These are phyloP conservation scores for Penicillium sp. DNA, from an alignment of 2,329 filamentous ascomycete species.

Conservation along the genomic window DNA sequence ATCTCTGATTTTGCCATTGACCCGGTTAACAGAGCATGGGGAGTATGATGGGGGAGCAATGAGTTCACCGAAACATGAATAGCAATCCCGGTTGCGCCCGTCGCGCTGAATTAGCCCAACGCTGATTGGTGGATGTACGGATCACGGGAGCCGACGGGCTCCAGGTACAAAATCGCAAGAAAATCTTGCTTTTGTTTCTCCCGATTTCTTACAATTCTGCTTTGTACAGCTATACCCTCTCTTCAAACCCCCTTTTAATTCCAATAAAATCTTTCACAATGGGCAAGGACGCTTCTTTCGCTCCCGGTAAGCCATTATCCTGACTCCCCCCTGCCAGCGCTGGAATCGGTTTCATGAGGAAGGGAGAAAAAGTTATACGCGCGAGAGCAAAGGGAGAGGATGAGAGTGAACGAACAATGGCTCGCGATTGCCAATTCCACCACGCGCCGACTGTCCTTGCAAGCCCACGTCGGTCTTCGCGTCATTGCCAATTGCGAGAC, in stretches of 20 bases:
- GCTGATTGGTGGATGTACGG: conserved; percentile 34
- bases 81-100: conserved; percentile 36
- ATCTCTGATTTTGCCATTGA: background rate
- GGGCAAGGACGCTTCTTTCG: conserved; percentile 26
- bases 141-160: conserved; percentile 38
- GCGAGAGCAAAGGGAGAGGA: background rate
- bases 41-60: background rate
- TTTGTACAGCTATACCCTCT: conserved; percentile 8
- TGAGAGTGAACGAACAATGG: background rate
- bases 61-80: conserved; percentile 17
- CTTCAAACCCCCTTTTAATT: conserved; percentile 4
- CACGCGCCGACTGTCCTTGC: background rate
- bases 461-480: background rate
- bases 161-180: conserved; percentile 37
- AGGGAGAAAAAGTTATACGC: background rate
- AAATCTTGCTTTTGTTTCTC: conserved; percentile 31
- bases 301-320: conserved; percentile 23
- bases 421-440: background rate
- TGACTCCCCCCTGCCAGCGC: background rate
- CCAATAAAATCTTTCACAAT: conserved; percentile 17
- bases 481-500: background rate
- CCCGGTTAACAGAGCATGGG: background rate
- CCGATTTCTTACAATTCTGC: conserved; percentile 18
- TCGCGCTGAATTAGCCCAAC: conserved; percentile 32
- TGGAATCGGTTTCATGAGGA: background rate